Evolutionary conservation across 495 filamentous ascomycete species (phyloP), one percentile per base, ranked within the genome.

Genomic region (Penicillium pancosmium): DNA sequence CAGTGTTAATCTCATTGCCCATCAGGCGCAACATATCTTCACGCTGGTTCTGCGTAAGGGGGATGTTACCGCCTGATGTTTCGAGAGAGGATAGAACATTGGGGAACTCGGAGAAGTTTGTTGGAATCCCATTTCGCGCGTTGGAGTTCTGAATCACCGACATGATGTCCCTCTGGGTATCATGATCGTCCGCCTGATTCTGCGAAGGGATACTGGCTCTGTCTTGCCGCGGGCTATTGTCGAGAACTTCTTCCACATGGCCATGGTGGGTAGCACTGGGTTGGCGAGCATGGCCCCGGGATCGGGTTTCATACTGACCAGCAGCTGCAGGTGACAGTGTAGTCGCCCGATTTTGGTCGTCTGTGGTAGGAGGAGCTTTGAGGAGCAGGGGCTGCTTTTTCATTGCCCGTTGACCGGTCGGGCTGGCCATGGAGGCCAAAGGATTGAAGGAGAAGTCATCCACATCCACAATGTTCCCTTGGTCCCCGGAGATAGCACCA

Each of bases 101-200:
- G 6, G 89, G 84, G 54, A 96, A 88, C 64, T 95, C 88, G 56
- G 78, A 74, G 40, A 80, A 79, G 58, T 71, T 77, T 11, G 79
- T 78, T 48, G 71, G 72, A 60, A 73, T 73, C 33, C 74, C 74
- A 56, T 78, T 82, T 48, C 78, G 84, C 38, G 88, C 87, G 68
- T 92, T 93, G 54, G 88, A 83, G 62, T 88, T 88, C 50, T 92
- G 87, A 65, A 95, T 93, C 52, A 93, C 83, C 61, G 88, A 91
- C 85, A 96, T 90, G 77, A 97, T 96, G 59, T 90, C 87, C 36
- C 87, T 83, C 56, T 86, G 83, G 19, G 85, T 79, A 50, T 61
- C 57, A 35, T 52, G 56, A 46, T 73, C 66, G 12, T 74, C 63
- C 10, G 21, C 31, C 64, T 61, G 49, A 27, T 66, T 59, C 25